Base-by-base conservation (phyloP, 495 filamentous ascomycete species). In the Penicillium coprophilum region DNA sequence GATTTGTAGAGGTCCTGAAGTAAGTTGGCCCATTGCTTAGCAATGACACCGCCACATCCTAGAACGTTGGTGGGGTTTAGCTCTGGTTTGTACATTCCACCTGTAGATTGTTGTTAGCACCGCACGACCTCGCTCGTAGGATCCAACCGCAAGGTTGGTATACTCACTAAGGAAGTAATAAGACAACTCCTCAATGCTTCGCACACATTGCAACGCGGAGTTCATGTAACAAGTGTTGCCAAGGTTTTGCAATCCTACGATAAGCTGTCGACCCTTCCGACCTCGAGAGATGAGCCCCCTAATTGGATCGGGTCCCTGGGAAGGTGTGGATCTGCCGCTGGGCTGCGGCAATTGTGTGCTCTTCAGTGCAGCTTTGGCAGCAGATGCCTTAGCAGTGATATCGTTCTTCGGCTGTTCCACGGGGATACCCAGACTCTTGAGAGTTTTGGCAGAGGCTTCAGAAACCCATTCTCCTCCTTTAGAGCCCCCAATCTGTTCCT, bases 221-320 rank as follows among this genome's bases (percentile, higher is more conserved):
- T 97, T 97, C 91, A 97, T 96, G 71, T 97, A 98, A 73, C 94
- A 98, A 0, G 94, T 97, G 62, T 98, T 98, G 17, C 94, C 94
- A 24, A 97, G 73, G 64, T 98, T 98, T 51, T 82, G 85, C 44
- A 98, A 73, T 28, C 94, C 94, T 41, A 91, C 88, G 27, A 61
- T 28, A 38, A 62, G 24, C 10, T 41, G 28, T 17, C 81, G 86
- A 15, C 92, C 92, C 48, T 87, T 82, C 46, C 89, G 79, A 50
- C 90, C 89, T 50, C 89, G 77, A 46, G 41, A 23, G 19, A 38
- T 46, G 40, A 54, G 32, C n/a, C 31, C 30, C 44, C 44, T 28
- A 10, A 52, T 31, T 12, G 50, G 34, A 88, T 74, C 21, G 73
- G 70, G 28, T 51, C 67, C 8, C 8, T 75, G 75, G 6, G 79